Evolutionary conservation across 148 eudicot species (phyloP).

Genomic region (Talinum fruticosum): DNA sequence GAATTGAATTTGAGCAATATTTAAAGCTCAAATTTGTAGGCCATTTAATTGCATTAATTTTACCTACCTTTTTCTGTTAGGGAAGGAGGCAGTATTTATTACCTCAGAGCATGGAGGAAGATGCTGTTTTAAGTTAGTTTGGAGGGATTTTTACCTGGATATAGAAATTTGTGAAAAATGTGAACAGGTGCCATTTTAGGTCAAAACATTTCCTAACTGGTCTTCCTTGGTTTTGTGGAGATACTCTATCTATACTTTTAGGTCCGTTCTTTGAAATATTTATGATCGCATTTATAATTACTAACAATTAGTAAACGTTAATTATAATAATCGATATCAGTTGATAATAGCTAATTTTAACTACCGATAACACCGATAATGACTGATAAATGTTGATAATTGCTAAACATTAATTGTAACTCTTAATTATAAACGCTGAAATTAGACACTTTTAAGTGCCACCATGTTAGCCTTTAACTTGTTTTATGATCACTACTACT

Average conservation of each 20-base stretch:
- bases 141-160: neutral
- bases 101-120: neutral
- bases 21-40: neutral
- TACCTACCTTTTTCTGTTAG: neutral
- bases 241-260: neutral
- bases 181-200: neutral
- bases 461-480: too few relatives aligned
- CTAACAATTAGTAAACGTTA: too few relatives aligned
- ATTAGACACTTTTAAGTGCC: too few relatives aligned
- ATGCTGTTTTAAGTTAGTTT: neutral
- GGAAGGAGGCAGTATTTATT: constrained; percentile 11
- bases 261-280: too few relatives aligned
- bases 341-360: too few relatives aligned
- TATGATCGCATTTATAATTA: too few relatives aligned
- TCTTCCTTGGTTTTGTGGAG: constrained; percentile 8
- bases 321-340: too few relatives aligned
- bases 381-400: too few relatives aligned
- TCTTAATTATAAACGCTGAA: too few relatives aligned
- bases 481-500: too few relatives aligned
- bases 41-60: neutral
- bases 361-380: too few relatives aligned
- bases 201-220: neutral
- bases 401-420: too few relatives aligned
- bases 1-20: neutral
- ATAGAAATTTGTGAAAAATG: neutral